Evolutionary conservation across 345 rosid genomes (phyloP), one percentile per base, ranked within the genome.

Genomic region (Eucalyptus tenuipes): DNA sequence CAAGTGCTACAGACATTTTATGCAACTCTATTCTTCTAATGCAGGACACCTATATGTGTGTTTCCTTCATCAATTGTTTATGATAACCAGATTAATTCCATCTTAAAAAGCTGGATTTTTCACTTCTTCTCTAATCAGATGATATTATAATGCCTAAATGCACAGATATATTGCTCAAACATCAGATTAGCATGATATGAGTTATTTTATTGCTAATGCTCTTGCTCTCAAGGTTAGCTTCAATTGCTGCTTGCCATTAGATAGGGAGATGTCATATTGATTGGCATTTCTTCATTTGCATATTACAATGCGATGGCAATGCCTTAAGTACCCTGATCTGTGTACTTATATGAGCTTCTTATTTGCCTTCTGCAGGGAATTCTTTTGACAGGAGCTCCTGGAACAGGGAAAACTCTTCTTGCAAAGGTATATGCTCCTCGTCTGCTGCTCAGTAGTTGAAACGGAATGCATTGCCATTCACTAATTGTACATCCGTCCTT

Each of bases 371-470:
- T 91, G 86, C 93, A 97, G 99, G 99, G 99, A 93, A 98, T 98
- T 91, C 97, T 98, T 89, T 94, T 98, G 91, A 98, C 99, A 13
- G 99, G 99, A 90, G 98, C 99, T 86, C 99, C 99, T 92, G 99
- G 99, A 90, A 98, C 99, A 68, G 99, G 99, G 90, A 98, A 97
- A 93, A 98, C 99, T 79, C 93, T 98, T 90, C 96, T 98, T 89
- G 99, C 99, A 87, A 98, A 97, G 98, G 99, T 98, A 91, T 98
- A 40, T 20, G 47, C 47, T 75, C 47, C 84, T 75, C 20, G 84
- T 75, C 84, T 75, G 47, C 84, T 75, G 84, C 84, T 20, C 3
- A 24, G 12, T 75, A 75, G 84, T 37, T 75, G 47, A 75, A 71
- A 75, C 9, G 84, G 84, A 75, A 75, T 75, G 82, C 47, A 20